phyloP scores from a whole-genome alignment of 805 yeast species.

The Candida hungchunana region DNA sequence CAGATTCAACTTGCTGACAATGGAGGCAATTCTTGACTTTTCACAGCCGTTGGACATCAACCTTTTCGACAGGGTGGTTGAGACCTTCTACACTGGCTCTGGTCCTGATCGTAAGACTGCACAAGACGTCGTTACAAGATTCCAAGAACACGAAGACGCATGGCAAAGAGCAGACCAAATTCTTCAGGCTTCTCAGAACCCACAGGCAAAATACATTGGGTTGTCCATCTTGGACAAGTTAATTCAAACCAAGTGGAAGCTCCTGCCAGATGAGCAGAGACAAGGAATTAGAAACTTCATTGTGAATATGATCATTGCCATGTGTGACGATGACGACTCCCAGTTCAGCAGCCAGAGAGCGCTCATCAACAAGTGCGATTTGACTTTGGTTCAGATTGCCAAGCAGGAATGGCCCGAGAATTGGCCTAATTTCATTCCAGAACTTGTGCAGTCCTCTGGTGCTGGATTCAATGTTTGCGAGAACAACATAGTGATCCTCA shows the following conservation, averaged over 20 bases:
- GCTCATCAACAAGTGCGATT: slow-evolving; percentile 86
- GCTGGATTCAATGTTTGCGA: slow-evolving; percentile 92
- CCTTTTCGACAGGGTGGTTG: slow-evolving; percentile 79
- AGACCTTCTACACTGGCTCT: slow-evolving; percentile 74
- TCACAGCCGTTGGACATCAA: slow-evolving; percentile 75
- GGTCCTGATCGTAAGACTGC: slow-evolving; percentile 67
- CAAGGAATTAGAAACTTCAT: slow-evolving; percentile 90
- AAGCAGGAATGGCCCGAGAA: slow-evolving; percentile 99
- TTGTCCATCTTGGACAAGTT: slow-evolving; percentile 84
- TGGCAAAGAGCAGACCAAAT: slow-evolving; percentile 95
- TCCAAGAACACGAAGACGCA: slow-evolving; percentile 92
- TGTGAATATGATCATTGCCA: slow-evolving; percentile 86
- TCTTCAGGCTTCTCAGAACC: slow-evolving; percentile 67
- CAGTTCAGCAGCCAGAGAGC: slow-evolving; percentile 71
- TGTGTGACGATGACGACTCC: slow-evolving; percentile 83
- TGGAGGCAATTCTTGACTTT: slow-evolving; percentile 90
- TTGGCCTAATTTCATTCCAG: slow-evolving; percentile 97
- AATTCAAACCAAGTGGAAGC: slow-evolving; percentile 90
- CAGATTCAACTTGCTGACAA: slow-evolving; percentile 24
- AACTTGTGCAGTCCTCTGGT: slow-evolving; percentile 78
- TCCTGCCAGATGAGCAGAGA: slow-evolving; percentile 83
- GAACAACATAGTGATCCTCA: slow-evolving; percentile 91
- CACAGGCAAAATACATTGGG: slow-evolving; percentile 92
- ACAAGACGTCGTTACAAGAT: slow-evolving; percentile 65
- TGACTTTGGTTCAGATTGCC: slow-evolving; percentile 88